Evolutionary conservation across 257 asterid species (phyloP).

Genomic region (Primulina huaijiensis): DNA sequence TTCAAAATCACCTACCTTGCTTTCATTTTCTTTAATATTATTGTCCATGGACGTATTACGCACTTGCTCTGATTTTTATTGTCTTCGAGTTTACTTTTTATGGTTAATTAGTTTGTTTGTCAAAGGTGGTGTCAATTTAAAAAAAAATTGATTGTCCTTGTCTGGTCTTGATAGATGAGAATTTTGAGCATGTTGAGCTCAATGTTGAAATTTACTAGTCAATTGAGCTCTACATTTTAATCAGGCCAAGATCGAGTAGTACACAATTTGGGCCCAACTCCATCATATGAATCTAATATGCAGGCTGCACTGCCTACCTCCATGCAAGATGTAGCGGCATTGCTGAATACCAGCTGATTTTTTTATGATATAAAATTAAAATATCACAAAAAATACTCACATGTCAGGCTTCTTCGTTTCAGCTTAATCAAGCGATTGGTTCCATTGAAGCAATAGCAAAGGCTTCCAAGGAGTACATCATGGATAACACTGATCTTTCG

Average conservation of each 20-base stretch:
- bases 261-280: background rate
- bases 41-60: too few relatives aligned
- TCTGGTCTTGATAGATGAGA: background rate
- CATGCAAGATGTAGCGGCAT: background rate
- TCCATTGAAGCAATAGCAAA: slow-evolving; percentile 91
- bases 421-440: slow-evolving; percentile 90
- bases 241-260: background rate
- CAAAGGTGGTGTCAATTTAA: background rate
- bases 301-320: background rate
- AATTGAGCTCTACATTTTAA: background rate
- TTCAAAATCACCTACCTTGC: too few relatives aligned
- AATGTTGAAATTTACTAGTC: background rate
- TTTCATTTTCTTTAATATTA: too few relatives aligned
- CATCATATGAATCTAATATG: too few relatives aligned
- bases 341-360: background rate
- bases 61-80: too few relatives aligned
- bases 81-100: too few relatives aligned
- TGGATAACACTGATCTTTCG: slow-evolving; percentile 90
- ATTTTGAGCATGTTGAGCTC: background rate
- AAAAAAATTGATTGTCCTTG: background rate
- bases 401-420: slow-evolving; percentile 28
- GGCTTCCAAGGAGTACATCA: slow-evolving; percentile 72
- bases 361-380: background rate
- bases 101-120: too few relatives aligned
- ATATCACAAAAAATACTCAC: background rate